These are phyloP conservation scores for Penicillium longicatenatum DNA, from an alignment of 495 filamentous ascomycete species.

Conservation along the genomic window DNA sequence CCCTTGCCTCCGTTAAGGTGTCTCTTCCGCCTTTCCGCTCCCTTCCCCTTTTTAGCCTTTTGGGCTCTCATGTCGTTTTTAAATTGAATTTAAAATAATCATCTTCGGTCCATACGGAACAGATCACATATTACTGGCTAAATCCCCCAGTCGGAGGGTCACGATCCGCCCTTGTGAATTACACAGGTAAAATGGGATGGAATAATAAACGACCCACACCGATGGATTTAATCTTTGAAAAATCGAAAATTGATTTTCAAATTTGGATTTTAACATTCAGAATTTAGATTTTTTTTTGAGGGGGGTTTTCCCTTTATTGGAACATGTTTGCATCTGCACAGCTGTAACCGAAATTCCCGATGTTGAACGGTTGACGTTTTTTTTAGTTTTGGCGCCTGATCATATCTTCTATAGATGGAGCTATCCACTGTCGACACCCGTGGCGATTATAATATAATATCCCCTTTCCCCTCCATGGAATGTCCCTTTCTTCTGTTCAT, in stretches of 20 bases:
- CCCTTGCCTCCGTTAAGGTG: conserved; percentile 25
- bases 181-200: conserved; percentile 12
- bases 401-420: conserved; percentile 39
- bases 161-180: conserved; percentile 32
- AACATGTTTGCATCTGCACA: conserved; percentile 46
- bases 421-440: conserved; percentile 44
- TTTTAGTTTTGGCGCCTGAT: conserved; percentile 42
- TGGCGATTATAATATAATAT: conserved; percentile 28
- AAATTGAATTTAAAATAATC: conserved; percentile 3
- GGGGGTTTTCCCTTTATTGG: conserved; percentile 22
- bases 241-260: conserved; percentile 10
- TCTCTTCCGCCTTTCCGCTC: conserved; percentile 25
- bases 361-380: conserved; percentile 42
- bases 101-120: not conserved
- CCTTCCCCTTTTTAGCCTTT: conserved; percentile 14
- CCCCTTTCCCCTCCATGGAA: conserved; percentile 37
- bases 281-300: conserved; percentile 1
- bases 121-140: conserved; percentile 9
- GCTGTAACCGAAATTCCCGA: conserved; percentile 46
- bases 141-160: conserved; percentile 33
- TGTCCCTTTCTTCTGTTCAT: conserved; percentile 23
- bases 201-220: conserved; percentile 16
- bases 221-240: conserved; percentile 14
- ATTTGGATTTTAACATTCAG: not conserved
- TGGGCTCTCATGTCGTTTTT: conserved; percentile 12